Conservation (phyloP, 75 land plant genomes). For the Adiantum capillusveneris region DNA sequence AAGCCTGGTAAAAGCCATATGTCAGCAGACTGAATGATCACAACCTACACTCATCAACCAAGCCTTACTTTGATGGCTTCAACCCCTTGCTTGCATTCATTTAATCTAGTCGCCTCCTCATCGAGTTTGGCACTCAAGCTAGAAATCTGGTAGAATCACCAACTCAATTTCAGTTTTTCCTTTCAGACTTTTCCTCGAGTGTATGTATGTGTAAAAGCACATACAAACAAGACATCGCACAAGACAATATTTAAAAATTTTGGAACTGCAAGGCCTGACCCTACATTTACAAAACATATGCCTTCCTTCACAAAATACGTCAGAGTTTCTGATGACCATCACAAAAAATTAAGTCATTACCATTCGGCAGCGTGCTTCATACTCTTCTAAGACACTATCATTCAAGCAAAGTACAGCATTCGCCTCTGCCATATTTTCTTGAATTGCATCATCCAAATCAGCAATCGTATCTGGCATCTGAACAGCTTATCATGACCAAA, state of each 20-base stretch:
- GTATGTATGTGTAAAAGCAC: too few species aligned
- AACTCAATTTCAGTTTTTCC: too few species aligned
- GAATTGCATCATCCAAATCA: conserved; percentile 87
- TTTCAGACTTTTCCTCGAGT: too few species aligned
- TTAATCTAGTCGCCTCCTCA: conserved; percentile 7
- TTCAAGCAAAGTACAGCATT: conserved; percentile 81
- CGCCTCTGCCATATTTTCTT: conserved; percentile 66
- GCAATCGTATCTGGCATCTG: conserved; percentile 96
- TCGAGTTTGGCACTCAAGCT: conserved; percentile 14
- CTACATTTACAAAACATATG: too few species aligned
- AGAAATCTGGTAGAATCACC: conserved; percentile 18
- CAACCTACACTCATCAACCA: too few species aligned
- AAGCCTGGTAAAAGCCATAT: too few species aligned
- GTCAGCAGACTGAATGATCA: too few species aligned
- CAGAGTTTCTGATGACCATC: not conserved
- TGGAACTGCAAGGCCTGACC: too few species aligned
- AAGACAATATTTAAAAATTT: too few species aligned
- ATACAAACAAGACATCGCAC: too few species aligned
- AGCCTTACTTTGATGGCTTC: conserved; percentile 16
- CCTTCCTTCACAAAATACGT: not conserved
- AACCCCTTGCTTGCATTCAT: conserved; percentile 11
- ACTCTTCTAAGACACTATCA: conserved; percentile 72
- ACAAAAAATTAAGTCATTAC: conserved; percentile 16
- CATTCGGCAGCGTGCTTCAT: conserved; percentile 59
- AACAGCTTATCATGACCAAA: not conserved